Percentiles rank a stretch among this genome's conserved stretches.
These are phyloP conservation scores for Aegilops sharonensis DNA, from an alignment of 176 grass and related monocot genomes.

Conservation along the genomic window DNA sequence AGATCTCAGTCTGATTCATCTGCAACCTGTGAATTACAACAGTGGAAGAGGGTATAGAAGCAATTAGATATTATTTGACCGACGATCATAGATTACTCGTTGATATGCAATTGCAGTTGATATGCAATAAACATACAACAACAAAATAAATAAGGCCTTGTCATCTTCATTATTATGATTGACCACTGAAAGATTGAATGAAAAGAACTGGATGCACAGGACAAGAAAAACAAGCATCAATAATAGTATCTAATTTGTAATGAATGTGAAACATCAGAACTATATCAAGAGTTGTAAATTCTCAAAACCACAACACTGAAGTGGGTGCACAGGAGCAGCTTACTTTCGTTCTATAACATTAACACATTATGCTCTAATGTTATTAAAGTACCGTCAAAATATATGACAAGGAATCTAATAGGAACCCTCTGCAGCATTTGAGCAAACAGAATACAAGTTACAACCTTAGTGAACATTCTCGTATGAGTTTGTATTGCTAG, in stretches of 20 bases:
- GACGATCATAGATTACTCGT: neutral
- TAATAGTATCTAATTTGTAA: slow-evolving; percentile 7
- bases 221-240: neutral
- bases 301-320: neutral
- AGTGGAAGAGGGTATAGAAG: neutral
- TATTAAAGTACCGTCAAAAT: neutral
- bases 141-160: neutral
- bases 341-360: neutral
- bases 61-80: slow-evolving; percentile 18
- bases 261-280: slow-evolving; percentile 8
- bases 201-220: neutral
- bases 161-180: neutral
- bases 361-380: neutral
- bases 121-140: neutral
- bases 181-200: neutral
- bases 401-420: slow-evolving; percentile 5
- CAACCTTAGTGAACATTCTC: neutral
- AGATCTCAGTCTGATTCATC: slow-evolving; percentile 40
- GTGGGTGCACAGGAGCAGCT: neutral
- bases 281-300: neutral
- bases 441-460: neutral
- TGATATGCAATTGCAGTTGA: neutral
- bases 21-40: slow-evolving; percentile 35
- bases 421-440: neutral
- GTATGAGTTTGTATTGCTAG: neutral